Conservation (phyloP, 1,139 yeast species). For the Wickerhamiella pararugosa region DNA sequence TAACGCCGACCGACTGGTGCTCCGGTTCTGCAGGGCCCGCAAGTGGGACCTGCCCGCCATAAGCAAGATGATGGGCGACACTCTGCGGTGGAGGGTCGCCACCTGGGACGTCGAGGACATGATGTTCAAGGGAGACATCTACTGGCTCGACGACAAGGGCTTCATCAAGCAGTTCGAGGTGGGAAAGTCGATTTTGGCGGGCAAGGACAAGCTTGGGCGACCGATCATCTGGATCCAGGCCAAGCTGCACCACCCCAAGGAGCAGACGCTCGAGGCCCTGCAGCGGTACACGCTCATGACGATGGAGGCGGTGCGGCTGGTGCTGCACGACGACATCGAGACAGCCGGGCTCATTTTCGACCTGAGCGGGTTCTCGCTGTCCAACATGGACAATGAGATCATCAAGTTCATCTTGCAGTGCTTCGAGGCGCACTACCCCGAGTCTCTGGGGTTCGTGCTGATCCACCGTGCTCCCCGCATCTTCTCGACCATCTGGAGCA, state of each 20-base stretch:
- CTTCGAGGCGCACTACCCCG: conserved; percentile 82
- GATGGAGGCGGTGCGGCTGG: conserved; percentile 56
- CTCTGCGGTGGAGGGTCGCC: conserved; percentile 52
- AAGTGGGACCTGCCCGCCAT: conserved; percentile 54
- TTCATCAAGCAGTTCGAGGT: conserved; percentile 35
- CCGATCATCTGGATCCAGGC: conserved; percentile 63
- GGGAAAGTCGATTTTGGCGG: conserved; percentile 52
- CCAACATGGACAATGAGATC: conserved; percentile 73
- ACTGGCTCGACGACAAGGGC: conserved; percentile 30
- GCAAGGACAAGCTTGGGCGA: conserved; percentile 46
- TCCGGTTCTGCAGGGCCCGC: conserved; percentile 58
- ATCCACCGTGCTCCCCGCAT: conserved; percentile 88
- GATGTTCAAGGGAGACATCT: conserved; percentile 43
- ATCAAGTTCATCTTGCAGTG: conserved; percentile 63
- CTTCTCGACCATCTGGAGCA: conserved; percentile 73
- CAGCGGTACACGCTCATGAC: conserved; percentile 48
- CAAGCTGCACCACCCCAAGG: conserved; percentile 50
- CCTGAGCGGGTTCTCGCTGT: conserved; percentile 52
- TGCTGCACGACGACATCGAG: conserved; percentile 48
- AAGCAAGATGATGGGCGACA: conserved; percentile 47
- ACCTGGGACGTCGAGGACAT: conserved; percentile 44
- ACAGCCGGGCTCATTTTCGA: conserved; percentile 66
- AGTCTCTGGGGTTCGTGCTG: conserved; percentile 55
- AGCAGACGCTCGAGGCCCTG: conserved; percentile 52
- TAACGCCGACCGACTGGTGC: conserved; percentile 50